phyloP scores from a whole-genome alignment of 805 yeast species.

The Spathaspora arborariae region DNA sequence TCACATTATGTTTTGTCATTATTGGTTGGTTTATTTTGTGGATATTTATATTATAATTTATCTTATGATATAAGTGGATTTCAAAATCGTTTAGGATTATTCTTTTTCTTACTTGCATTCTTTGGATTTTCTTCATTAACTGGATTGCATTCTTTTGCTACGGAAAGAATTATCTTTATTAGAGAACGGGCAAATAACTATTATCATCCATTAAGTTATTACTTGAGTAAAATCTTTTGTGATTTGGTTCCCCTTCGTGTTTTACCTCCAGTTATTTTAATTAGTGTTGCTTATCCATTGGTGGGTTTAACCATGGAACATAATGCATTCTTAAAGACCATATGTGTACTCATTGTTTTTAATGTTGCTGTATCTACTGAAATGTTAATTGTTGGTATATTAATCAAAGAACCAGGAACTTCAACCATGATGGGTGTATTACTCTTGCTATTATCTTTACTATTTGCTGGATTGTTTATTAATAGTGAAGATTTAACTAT shows the following conservation, averaged over 20 bases:
- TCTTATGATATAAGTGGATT: conserved; percentile 91
- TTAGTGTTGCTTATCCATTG: conserved; percentile 81
- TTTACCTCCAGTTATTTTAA: conserved; percentile 83
- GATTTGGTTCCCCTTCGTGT: conserved; percentile 91
- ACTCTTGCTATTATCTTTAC: conserved; percentile 74
- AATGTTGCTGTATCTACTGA: conserved; percentile 84
- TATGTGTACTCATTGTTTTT: conserved; percentile 71
- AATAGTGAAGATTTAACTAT: conserved; percentile 60
- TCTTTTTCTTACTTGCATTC: conserved; percentile 84
- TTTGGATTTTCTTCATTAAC: conserved; percentile 95
- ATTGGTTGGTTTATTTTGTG: conserved; percentile 78
- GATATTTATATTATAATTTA: conserved; percentile 77
- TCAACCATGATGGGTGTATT: conserved; percentile 87
- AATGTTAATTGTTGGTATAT: conserved; percentile 81
- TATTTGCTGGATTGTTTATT: conserved; percentile 92
- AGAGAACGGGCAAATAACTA: conserved; percentile 94
- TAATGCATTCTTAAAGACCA: conserved; percentile 66
- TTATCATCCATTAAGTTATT: conserved; percentile 84
- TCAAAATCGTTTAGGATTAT: conserved; percentile 91
- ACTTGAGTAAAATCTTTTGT: conserved; percentile 77
- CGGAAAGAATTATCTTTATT: conserved; percentile 83
- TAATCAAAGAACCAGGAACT: conserved; percentile 85
- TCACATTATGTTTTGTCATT: conserved; percentile 80
- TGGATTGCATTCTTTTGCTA: conserved; percentile 82
- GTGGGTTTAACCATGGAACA: conserved; percentile 82